These are phyloP conservation scores for Oryza brachyantha DNA, from an alignment of 176 grass and related monocot genomes.

Conservation along the genomic window DNA sequence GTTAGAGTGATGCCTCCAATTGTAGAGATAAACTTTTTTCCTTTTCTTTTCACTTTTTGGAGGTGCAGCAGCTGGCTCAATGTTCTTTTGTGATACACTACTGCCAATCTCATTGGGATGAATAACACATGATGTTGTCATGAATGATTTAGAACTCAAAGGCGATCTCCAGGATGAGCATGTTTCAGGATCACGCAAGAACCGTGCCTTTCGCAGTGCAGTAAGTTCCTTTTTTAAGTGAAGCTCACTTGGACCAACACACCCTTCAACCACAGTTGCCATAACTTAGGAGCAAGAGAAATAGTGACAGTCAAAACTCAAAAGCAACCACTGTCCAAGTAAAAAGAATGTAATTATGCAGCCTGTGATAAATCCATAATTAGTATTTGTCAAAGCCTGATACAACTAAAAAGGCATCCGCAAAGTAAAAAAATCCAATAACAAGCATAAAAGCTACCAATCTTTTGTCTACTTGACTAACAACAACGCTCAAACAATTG, in stretches of 20 bases:
- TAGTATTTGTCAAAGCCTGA: conserved; percentile 19
- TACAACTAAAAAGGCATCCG: conserved; percentile 11
- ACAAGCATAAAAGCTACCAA: background rate
- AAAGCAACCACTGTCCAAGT: conserved; percentile 22
- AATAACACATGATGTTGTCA: conserved; percentile 42
- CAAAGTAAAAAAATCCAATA: conserved; percentile 4
- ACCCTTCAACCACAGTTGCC: conserved; percentile 52
- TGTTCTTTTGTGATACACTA: conserved; percentile 32
- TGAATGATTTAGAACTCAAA: conserved; percentile 70
- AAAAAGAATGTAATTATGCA: background rate
- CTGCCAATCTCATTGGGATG: conserved; percentile 32
- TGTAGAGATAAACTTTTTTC: conserved; percentile 91
- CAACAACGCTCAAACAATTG: background rate
- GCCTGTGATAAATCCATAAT: conserved; percentile 30
- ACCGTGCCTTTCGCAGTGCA: conserved; percentile 67
- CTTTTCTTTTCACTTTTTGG: conserved; percentile 60
- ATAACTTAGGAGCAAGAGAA: conserved; percentile 24
- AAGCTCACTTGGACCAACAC: conserved; percentile 77
- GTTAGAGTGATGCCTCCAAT: conserved; percentile 83
- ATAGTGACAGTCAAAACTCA: conserved; percentile 16
- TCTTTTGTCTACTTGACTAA: conserved; percentile 2
- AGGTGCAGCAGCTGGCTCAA: conserved; percentile 31
- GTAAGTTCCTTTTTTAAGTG: conserved; percentile 96
- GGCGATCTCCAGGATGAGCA: conserved; percentile 86
- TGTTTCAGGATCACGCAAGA: conserved; percentile 84